phyloP scores from a whole-genome alignment of 495 filamentous ascomycete genomes.

The Hyaloscypha variabilis region DNA sequence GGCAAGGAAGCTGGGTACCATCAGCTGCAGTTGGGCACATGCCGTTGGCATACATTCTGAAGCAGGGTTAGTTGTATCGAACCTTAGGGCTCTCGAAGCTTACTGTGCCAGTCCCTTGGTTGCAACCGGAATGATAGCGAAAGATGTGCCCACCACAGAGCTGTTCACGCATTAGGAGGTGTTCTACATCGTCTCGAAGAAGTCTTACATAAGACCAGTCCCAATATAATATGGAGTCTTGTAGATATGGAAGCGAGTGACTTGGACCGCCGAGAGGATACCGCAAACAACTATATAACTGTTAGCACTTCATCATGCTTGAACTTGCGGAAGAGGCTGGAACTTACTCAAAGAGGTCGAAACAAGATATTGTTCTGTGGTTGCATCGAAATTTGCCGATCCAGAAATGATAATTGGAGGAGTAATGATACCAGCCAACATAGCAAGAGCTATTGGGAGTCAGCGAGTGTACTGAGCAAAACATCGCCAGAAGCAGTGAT shows the following conservation, averaged over 20 bases:
- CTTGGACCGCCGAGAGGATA: constrained; percentile 77
- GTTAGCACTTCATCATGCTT: not conserved
- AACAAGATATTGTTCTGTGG: constrained; percentile 77
- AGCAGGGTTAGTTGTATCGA: too few species aligned
- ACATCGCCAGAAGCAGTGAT: not conserved
- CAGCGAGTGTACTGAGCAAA: too few species aligned
- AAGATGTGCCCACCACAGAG: constrained; percentile 87
- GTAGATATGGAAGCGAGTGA: constrained; percentile 80
- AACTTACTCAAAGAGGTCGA: constrained; percentile 71
- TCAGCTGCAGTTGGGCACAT: constrained; percentile 63
- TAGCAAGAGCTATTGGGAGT: constrained; percentile 49
- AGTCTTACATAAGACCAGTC: constrained; percentile 68
- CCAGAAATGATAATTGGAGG: constrained; percentile 79
- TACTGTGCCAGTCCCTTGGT: constrained; percentile 78
- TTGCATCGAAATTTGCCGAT: constrained; percentile 63
- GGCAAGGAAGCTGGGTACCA: constrained; percentile 75
- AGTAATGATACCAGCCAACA: constrained; percentile 65
- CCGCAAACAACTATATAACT: constrained; percentile 64
- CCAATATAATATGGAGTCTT: constrained; percentile 82
- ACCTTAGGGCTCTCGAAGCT: constrained; percentile 35
- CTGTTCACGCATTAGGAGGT: not conserved
- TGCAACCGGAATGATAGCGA: constrained; percentile 85
- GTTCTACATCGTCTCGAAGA: not conserved
- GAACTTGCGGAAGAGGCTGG: not conserved
- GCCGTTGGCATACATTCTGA: not conserved